phyloP scores from a whole-genome alignment of 164 flowering plant species.

The Vitis rupestris region DNA sequence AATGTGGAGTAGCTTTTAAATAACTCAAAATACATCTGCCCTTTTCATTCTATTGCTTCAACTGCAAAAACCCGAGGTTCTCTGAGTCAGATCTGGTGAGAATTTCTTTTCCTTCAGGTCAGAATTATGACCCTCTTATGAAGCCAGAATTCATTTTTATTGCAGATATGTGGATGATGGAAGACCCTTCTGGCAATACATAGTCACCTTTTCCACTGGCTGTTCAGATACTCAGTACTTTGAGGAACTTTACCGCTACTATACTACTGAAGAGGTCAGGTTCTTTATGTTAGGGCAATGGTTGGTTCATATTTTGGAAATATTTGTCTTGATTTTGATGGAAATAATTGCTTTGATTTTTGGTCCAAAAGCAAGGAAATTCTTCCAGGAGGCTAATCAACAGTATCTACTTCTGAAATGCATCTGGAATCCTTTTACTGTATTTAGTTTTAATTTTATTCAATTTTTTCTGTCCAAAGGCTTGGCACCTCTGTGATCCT shows the following conservation, averaged over 20 bases:
- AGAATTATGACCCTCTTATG: neutral
- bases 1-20: too few relatives aligned
- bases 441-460: neutral
- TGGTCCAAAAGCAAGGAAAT: neutral
- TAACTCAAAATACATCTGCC: too few relatives aligned
- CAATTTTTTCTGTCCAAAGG: slow-evolving; percentile 37
- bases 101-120: neutral
- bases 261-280: slow-evolving; percentile 81
- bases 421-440: neutral
- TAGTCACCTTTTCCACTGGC: slow-evolving; percentile 91
- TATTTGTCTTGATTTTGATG: neutral
- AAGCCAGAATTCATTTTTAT: slow-evolving; percentile 1
- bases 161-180: slow-evolving; percentile 94
- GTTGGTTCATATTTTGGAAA: neutral
- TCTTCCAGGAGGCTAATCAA: too few relatives aligned
- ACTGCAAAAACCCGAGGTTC: too few relatives aligned
- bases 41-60: too few relatives aligned
- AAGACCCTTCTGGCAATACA: slow-evolving; percentile 93
- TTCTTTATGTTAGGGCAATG: neutral
- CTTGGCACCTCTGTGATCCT: slow-evolving; percentile 98
- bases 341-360: neutral
- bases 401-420: too few relatives aligned
- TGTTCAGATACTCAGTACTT: slow-evolving; percentile 93
- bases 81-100: neutral
- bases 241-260: slow-evolving; percentile 92